These are phyloP conservation scores for Tetrapisispora phaffii DNA, from an alignment of 805 yeast genomes.

Conservation along the genomic window DNA sequence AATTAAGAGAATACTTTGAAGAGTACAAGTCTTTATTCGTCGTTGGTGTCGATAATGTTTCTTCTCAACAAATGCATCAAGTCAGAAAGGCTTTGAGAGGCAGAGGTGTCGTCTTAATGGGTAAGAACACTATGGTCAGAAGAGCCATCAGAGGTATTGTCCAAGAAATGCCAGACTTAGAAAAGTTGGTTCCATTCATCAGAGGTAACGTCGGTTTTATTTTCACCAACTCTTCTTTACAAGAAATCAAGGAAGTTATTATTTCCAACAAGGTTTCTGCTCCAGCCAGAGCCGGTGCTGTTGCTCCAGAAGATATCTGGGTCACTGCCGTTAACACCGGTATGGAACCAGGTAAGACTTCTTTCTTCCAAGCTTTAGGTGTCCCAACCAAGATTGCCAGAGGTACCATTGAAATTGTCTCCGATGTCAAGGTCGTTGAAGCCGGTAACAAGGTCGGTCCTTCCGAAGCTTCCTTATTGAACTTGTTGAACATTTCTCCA, in stretches of 20 bases:
- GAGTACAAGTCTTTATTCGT: conserved; percentile 97
- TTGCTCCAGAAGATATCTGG: conserved; percentile 96
- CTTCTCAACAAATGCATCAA: conserved; percentile 99
- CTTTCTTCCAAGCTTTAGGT: conserved; percentile 99
- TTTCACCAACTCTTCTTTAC: conserved; percentile 94
- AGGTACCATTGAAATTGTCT: conserved; percentile 99
- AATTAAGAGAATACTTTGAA: conserved; percentile 89
- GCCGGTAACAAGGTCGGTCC: conserved; percentile 90
- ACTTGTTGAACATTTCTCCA: conserved; percentile 99
- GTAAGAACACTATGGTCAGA: conserved; percentile 99
- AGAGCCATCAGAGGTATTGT: conserved; percentile 97
- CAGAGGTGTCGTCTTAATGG: conserved; percentile 93
- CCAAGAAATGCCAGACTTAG: conserved; percentile 89
- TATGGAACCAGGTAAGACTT: conserved; percentile 99
- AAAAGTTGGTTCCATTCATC: conserved; percentile 88
- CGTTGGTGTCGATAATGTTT: conserved; percentile 99
- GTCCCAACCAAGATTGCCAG: conserved; percentile 99
- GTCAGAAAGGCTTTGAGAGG: conserved; percentile 95
- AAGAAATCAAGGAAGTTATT: conserved; percentile 81
- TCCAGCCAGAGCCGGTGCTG: conserved; percentile 99
- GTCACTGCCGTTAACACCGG: conserved; percentile 99
- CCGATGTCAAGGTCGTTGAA: conserved; percentile 91
- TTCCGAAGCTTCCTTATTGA: conserved; percentile 96
- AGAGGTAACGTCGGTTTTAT: conserved; percentile 99
- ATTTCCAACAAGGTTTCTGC: conserved; percentile 96